These are phyloP conservation scores for Arthrobotrys megalospora DNA, from an alignment of 2,329 filamentous ascomycete genomes.

Conservation along the genomic window DNA sequence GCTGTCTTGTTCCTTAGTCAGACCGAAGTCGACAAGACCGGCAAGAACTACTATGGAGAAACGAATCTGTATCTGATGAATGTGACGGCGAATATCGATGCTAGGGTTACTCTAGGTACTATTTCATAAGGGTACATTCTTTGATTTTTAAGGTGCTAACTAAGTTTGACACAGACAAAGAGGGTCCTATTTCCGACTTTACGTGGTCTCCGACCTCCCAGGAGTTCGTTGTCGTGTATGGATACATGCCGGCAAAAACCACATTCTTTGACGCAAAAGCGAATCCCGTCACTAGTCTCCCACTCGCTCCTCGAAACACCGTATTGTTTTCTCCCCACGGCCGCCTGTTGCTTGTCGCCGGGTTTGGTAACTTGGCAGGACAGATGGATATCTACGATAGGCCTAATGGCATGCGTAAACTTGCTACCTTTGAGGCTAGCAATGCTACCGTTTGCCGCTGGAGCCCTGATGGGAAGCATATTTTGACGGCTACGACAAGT, in stretches of 20 bases:
- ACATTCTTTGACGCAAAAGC: slow-evolving; percentile 96
- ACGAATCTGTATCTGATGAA: slow-evolving; percentile 96
- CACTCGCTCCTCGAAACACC: slow-evolving; percentile 90
- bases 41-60: slow-evolving; percentile 99
- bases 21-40: slow-evolving; percentile 97
- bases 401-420: slow-evolving; percentile 91
- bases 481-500: slow-evolving; percentile 97
- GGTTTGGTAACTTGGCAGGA: slow-evolving; percentile 96
- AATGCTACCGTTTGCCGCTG: slow-evolving; percentile 97
- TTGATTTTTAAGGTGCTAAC: slow-evolving; percentile 9
- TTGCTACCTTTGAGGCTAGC: slow-evolving; percentile 93
- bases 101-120: slow-evolving; percentile 81
- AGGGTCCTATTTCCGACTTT: slow-evolving; percentile 97
- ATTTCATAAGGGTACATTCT: slow-evolving; percentile 37
- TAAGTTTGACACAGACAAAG: slow-evolving; percentile 77
- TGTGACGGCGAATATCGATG: slow-evolving; percentile 91
- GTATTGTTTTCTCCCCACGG: slow-evolving; percentile 95
- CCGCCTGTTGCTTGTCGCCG: slow-evolving; percentile 91
- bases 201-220: slow-evolving; percentile 98
- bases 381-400: slow-evolving; percentile 98
- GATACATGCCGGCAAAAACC: slow-evolving; percentile 99
- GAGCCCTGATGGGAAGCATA: slow-evolving; percentile 95
- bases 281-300: slow-evolving; percentile 85
- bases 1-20: slow-evolving; percentile 94
- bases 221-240: slow-evolving; percentile 97